These are phyloP conservation scores for Boletus smithii DNA, from an alignment of 1,284 basidiomycete genomes.

Conservation along the genomic window DNA sequence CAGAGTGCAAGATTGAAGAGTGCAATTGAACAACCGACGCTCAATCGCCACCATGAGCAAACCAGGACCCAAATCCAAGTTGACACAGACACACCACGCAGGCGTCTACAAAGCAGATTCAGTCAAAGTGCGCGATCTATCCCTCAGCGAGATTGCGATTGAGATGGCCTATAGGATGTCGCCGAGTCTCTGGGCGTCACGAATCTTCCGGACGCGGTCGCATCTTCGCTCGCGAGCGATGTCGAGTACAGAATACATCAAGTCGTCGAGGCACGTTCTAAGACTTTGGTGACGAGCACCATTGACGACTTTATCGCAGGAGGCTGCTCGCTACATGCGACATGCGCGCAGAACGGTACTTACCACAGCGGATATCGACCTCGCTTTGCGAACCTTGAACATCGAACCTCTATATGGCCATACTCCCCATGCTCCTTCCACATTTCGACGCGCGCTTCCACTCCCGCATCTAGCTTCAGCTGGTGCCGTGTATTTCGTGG, in stretches of 20 bases:
- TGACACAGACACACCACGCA: constrained; percentile 44
- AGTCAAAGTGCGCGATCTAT: constrained; percentile 48
- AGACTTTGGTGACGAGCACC: neutral
- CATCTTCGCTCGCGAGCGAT: constrained; percentile 87
- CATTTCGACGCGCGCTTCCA: constrained; percentile 71
- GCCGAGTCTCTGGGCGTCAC: constrained; percentile 86
- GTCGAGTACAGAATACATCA: constrained; percentile 96
- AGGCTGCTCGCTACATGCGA: constrained; percentile 95
- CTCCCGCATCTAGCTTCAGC: constrained; percentile 57
- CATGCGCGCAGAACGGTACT: constrained; percentile 87
- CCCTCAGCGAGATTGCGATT: constrained; percentile 17
- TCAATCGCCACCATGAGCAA: constrained; percentile 43
- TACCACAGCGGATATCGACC: constrained; percentile 88
- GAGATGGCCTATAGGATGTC: constrained; percentile 64
- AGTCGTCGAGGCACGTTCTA: constrained; percentile 70
- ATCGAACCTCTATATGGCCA: constrained; percentile 91
- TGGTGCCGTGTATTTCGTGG: constrained; percentile 83
- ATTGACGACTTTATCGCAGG: constrained; percentile 44
- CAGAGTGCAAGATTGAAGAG: neutral
- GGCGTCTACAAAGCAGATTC: constrained; percentile 67
- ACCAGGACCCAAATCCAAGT: constrained; percentile 41
- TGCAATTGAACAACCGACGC: constrained; percentile 3
- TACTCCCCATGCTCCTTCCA: constrained; percentile 62
- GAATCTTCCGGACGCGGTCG: constrained; percentile 78
- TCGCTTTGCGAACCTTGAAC: constrained; percentile 90